Conservation (phyloP, 495 filamentous ascomycete genomes). For the Platismatia glauca region DNA sequence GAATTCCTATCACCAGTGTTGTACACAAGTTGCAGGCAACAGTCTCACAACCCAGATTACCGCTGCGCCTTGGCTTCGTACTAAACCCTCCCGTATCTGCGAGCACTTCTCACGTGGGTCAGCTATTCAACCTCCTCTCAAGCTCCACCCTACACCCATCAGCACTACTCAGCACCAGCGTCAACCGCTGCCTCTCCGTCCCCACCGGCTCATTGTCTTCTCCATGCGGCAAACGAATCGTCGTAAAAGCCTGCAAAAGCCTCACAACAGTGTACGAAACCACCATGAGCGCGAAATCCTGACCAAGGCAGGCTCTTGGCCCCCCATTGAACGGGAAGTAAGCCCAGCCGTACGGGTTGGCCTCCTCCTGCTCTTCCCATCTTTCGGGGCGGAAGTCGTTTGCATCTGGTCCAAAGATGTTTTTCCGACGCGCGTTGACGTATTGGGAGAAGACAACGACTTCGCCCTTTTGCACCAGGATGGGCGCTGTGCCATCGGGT, state of each 20-base stretch:
- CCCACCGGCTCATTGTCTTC: constrained; percentile 24
- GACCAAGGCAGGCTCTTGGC: constrained; percentile 36
- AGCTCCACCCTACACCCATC: constrained; percentile 24
- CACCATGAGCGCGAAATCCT: constrained; percentile 44
- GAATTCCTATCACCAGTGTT: too few relatives aligned
- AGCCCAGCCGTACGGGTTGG: not conserved
- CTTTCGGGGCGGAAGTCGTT: constrained; percentile 35
- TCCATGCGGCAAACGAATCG: constrained; percentile 22
- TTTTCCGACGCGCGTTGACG: constrained; percentile 23
- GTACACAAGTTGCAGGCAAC: too few relatives aligned
- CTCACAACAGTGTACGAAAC: constrained; percentile 38
- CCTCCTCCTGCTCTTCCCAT: constrained; percentile 30
- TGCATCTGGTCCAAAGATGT: constrained; percentile 25
- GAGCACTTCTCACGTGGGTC: too few relatives aligned
- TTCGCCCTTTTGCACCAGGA: constrained; percentile 52
- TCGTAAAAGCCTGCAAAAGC: constrained; percentile 37
- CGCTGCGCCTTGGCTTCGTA: too few relatives aligned
- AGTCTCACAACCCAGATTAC: too few relatives aligned
- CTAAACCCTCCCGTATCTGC: too few relatives aligned
- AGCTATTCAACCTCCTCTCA: not conserved
- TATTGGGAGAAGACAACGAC: constrained; percentile 26
- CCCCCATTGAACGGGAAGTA: constrained; percentile 48
- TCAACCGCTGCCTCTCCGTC: constrained; percentile 20
- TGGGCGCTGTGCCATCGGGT: constrained; percentile 51
- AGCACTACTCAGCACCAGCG: constrained; percentile 22